Percentiles rank a stretch among this genome's conserved stretches.
Conservation (phyloP, 192 early-diverging fungal genomes). For the Linnemannia zychae region DNA sequence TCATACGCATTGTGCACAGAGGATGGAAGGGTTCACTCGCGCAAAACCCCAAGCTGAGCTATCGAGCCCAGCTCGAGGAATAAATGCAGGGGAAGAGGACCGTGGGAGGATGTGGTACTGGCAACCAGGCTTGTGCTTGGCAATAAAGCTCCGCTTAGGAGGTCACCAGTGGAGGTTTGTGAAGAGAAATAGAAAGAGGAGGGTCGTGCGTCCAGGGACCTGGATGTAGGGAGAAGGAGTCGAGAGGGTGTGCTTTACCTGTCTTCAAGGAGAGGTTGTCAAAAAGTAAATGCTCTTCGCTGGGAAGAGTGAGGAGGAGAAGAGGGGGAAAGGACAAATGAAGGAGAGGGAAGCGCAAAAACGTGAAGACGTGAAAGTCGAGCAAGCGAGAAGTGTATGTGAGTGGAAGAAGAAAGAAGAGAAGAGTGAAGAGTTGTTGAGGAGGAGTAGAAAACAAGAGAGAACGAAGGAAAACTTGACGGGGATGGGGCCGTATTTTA, state of each 20-base stretch:
- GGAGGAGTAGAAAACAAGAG: neutral
- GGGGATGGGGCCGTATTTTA: neutral
- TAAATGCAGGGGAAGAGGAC: neutral
- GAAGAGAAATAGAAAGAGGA: neutral
- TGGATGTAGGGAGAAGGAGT: neutral
- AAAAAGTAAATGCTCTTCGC: neutral
- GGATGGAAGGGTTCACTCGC: neutral
- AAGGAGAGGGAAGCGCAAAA: neutral
- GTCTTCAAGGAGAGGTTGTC: slow-evolving; percentile 12
- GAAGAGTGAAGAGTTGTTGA: neutral
- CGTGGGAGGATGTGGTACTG: slow-evolving; percentile 4
- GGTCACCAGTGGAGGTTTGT: neutral
- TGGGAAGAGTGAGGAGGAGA: neutral
- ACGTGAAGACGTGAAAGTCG: neutral
- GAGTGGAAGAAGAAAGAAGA: neutral
- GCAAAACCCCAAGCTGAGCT: neutral
- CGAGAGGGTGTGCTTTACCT: neutral
- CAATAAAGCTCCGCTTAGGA: neutral
- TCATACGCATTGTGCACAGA: slow-evolving; percentile 1
- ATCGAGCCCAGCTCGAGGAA: neutral
- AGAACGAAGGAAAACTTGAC: neutral
- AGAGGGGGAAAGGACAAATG: neutral
- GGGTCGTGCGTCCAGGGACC: neutral
- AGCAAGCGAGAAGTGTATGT: neutral
- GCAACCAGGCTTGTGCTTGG: neutral